Conservation (phyloP, 2,329 filamentous ascomycete species). For the Aspergillus intermedius region DNA sequence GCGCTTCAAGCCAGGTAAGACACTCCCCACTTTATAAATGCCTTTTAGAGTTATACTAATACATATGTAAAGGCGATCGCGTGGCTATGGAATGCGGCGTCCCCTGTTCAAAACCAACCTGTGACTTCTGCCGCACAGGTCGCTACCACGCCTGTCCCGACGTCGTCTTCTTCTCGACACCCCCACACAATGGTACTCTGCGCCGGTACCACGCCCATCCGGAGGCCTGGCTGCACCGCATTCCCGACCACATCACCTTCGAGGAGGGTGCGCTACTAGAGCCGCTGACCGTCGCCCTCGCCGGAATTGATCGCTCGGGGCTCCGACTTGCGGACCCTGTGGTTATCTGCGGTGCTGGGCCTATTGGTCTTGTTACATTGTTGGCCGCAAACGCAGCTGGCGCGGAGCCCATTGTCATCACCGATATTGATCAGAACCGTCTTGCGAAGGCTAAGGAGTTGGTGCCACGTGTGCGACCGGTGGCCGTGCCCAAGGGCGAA, state of each 20-base stretch:
- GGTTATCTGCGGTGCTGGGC: conserved; percentile 13
- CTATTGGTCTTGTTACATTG: conserved; percentile 15
- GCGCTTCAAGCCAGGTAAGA: conserved; percentile 12
- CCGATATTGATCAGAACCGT: conserved; percentile 11
- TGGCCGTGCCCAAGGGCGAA: conserved; percentile 5
- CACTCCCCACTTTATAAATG: neutral
- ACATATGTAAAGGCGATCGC: conserved; percentile 8
- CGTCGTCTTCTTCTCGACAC: conserved; percentile 14
- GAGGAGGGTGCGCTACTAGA: conserved; percentile 13
- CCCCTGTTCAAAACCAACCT: conserved; percentile 14
- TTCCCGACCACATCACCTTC: conserved; percentile 12
- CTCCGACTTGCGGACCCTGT: conserved; percentile 11
- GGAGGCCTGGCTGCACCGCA: conserved; percentile 12
- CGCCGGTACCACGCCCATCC: conserved; percentile 15
- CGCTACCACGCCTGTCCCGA: conserved; percentile 15
- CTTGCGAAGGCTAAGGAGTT: conserved; percentile 14
- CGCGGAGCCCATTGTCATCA: conserved; percentile 14
- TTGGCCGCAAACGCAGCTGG: conserved; percentile 12
- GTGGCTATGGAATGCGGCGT: conserved; percentile 15
- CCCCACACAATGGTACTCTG: conserved; percentile 14
- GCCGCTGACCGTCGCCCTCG: conserved; percentile 13
- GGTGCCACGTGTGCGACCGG: conserved; percentile 8
- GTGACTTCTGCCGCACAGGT: conserved; percentile 12
- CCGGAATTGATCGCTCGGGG: conserved; percentile 12
- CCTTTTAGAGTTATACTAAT: neutral